Base-by-base conservation (phyloP, 768 basidiomycete species). In the Russula dissimulans region DNA sequence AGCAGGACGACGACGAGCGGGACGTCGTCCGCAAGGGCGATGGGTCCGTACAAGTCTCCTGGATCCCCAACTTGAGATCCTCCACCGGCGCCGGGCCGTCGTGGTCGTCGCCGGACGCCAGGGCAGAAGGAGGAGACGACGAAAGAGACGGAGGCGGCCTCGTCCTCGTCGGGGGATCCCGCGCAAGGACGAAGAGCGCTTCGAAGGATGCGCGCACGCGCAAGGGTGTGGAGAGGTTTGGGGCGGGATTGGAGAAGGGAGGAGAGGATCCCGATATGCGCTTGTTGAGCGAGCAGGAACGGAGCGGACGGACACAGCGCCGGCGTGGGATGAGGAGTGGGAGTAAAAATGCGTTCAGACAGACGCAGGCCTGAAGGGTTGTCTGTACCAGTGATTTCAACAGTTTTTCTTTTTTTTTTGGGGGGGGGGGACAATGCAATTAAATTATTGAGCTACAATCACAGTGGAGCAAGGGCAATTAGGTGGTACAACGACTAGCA, bases 211-310 rank as follows among this genome's bases (percentile, higher is more conserved):
- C 64, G 60, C 75, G 79, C 6, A 67, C 64, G 61, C 75, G 79
- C 67, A 86, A 82, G 70, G 86, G 84, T 31, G 81, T 85, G 45
- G 91, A 94, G 72, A 73, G 72, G 47, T 95, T 95, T 68, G 94
- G 93, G 31, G 88, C 85, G 46, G 93, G 94, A 26, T 76, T 98
- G 84, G 92, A 97, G 77, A 86, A 79, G 67, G 91, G 91, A 1
- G 79, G 81, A 2, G 77, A 76, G 50, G 81, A 80, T 43, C 71
- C 74, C 10, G 74, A 62, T 15, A 65, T 66, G 29, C 65, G 72
- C 29, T 78, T 77, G 60, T 70, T 85, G 67, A 79, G 75, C 39
- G 89, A 87, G 63, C 79, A 79, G 60, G 89, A 90, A 53, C 76
- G 86, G 66, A 80, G 78, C 44, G 95, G 95, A n/a, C 77, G 95